A percentile compares a stretch with the other conserved stretches of the same genome.
Evolutionary conservation across 176 grass and related monocot genomes (phyloP).

Genomic region (Rhynchospora breviuscula): DNA sequence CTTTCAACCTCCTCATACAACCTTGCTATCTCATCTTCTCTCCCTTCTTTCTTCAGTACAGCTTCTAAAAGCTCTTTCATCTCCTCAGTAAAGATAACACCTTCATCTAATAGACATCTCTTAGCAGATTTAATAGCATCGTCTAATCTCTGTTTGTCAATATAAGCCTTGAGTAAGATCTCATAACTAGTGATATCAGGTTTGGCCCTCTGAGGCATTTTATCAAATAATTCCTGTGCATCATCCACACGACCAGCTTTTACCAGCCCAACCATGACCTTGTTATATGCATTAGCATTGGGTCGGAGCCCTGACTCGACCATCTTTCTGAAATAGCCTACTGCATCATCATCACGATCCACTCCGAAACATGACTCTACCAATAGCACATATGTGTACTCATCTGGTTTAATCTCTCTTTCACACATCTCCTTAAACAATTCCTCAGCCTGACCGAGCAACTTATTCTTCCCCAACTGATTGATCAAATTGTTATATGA

Average conservation of each 20-base stretch:
- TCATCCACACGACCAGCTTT: conserved; percentile 49
- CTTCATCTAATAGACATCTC: conserved; percentile 56
- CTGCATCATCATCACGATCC: conserved; percentile 53
- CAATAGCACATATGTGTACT: conserved; percentile 60
- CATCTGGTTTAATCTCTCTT: conserved; percentile 54
- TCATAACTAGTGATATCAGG: conserved; percentile 72
- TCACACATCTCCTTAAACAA: conserved; percentile 55
- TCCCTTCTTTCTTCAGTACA: conserved; percentile 57
- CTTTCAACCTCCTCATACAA: conserved; percentile 71
- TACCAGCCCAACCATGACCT: conserved; percentile 54
- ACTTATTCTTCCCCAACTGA: conserved; percentile 65
- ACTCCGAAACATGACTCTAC: conserved; percentile 63
- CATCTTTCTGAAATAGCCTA: conserved; percentile 69
- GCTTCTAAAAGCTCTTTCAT: conserved; percentile 52
- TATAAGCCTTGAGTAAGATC: conserved; percentile 61
- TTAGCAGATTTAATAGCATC: conserved; percentile 61
- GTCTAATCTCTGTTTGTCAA: conserved; percentile 40
- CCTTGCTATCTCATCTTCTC: conserved; percentile 47
- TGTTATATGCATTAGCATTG: conserved; percentile 68
- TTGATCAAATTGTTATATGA: conserved; percentile 82
- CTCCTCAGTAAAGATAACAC: conserved; percentile 48
- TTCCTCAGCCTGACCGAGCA: conserved; percentile 46
- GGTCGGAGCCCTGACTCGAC: conserved; percentile 53
- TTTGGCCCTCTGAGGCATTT: conserved; percentile 63
- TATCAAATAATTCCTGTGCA: conserved; percentile 55